phyloP scores from a whole-genome alignment of 768 basidiomycete genomes.

The Amylocystis lapponica region DNA sequence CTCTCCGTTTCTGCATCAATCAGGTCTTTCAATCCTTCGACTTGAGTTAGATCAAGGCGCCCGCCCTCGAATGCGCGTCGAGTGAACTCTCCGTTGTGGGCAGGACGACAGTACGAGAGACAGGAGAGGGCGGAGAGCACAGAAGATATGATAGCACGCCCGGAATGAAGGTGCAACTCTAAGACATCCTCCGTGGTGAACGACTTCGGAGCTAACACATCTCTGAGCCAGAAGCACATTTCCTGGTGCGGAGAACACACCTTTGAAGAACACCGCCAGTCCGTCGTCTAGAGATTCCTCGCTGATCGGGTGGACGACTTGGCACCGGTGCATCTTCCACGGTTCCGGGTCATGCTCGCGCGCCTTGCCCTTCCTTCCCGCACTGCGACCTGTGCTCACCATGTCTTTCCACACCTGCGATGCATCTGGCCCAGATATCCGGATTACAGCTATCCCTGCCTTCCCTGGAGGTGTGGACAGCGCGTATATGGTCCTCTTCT shows the following conservation, averaged over 20 bases:
- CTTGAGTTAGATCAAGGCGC: constrained; percentile 80
- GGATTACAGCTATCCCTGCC: constrained; percentile 76
- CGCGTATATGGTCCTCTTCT: constrained; percentile 78
- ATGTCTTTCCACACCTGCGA: constrained; percentile 54
- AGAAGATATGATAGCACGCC: constrained; percentile 70
- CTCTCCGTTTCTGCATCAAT: constrained; percentile 85
- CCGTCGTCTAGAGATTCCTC: constrained; percentile 71
- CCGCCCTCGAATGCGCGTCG: constrained; percentile 77
- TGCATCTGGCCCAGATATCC: constrained; percentile 77
- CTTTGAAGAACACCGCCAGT: constrained; percentile 75
- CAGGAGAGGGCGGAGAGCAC: constrained; percentile 58
- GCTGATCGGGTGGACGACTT: constrained; percentile 56
- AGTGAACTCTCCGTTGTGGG: constrained; percentile 87
- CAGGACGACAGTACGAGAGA: constrained; percentile 65
- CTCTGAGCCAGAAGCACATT: background rate
- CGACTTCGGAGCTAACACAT: constrained; percentile 59
- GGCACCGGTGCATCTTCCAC: constrained; percentile 68
- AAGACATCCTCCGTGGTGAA: constrained; percentile 81
- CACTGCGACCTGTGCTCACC: constrained; percentile 33
- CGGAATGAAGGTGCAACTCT: constrained; percentile 86
- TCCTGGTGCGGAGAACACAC: constrained; percentile 32
- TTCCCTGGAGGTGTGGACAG: constrained; percentile 84
- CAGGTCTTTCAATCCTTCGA: constrained; percentile 82
- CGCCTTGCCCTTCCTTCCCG: constrained; percentile 9
- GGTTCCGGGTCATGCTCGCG: constrained; percentile 37